These are phyloP conservation scores for Casuarina equisetifolia DNA, from an alignment of 306 rosid species.

Conservation along the genomic window DNA sequence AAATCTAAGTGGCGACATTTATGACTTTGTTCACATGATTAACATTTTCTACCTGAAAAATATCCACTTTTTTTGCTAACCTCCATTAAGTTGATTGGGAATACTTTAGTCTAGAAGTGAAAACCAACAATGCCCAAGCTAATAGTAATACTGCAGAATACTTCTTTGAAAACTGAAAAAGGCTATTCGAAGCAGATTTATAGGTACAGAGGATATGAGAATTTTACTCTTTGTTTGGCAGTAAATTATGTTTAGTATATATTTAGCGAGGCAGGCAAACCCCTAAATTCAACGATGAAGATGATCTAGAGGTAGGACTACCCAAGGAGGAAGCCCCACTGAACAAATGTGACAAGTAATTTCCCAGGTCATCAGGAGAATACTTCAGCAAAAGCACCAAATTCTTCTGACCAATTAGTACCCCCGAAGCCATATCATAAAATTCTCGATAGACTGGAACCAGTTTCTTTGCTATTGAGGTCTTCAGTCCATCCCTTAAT, in stretches of 20 bases:
- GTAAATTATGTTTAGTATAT: background rate
- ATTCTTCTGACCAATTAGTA: constrained; percentile 29
- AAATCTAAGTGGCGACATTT: background rate
- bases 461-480: constrained; percentile 43
- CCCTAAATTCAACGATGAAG: constrained; percentile 13
- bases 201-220: background rate
- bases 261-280: constrained; percentile 15
- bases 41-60: background rate
- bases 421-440: constrained; percentile 17
- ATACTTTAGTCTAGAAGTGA: background rate
- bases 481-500: constrained; percentile 45
- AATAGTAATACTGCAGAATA: background rate
- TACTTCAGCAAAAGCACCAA: constrained; percentile 27
- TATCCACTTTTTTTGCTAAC: background rate
- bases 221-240: constrained; percentile 1
- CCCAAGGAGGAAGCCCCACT: constrained; percentile 36
- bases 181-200: background rate
- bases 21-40: background rate
- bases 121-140: background rate
- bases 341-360: constrained; percentile 55
- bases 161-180: background rate
- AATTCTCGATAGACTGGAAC: constrained; percentile 39
- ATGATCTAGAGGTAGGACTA: constrained; percentile 15
- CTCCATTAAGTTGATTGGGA: background rate
- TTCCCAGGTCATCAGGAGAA: constrained; percentile 54